Evolutionary conservation across 441 rosid genomes (phyloP).

Genomic region (Kokia cookei): DNA sequence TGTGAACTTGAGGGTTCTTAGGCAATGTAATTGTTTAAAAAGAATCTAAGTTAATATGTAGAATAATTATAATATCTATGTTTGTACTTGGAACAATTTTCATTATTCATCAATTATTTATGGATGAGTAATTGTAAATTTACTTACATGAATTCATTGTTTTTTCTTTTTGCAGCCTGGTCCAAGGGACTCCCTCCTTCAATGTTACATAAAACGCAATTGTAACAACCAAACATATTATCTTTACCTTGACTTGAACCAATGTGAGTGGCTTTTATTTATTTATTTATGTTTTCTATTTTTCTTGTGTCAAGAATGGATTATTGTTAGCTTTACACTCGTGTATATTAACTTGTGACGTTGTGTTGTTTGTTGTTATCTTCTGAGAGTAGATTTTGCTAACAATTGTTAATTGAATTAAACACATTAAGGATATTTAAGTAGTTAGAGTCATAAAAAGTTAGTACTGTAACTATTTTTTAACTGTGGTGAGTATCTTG

Average conservation of each 20-base stretch:
- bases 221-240: constrained; percentile 74
- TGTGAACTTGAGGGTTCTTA: background rate
- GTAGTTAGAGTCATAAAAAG: background rate
- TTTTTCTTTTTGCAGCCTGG: constrained; percentile 59
- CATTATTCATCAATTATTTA: background rate
- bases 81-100: background rate
- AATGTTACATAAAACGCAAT: constrained; percentile 78
- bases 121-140: background rate
- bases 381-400: background rate
- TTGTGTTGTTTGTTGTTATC: background rate
- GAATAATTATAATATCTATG: background rate
- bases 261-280: constrained; percentile 32
- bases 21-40: background rate
- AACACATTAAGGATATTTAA: background rate
- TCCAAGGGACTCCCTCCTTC: constrained; percentile 67
- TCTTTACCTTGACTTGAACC: constrained; percentile 67
- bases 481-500: background rate
- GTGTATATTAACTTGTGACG: background rate
- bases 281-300: background rate
- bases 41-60: background rate
- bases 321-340: background rate
- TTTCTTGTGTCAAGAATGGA: background rate
- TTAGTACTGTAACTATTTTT: background rate
- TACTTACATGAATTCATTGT: background rate
- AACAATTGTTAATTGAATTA: background rate